Conservation (phyloP, 208 protist species). For the Trypanosoma rangeli region DNA sequence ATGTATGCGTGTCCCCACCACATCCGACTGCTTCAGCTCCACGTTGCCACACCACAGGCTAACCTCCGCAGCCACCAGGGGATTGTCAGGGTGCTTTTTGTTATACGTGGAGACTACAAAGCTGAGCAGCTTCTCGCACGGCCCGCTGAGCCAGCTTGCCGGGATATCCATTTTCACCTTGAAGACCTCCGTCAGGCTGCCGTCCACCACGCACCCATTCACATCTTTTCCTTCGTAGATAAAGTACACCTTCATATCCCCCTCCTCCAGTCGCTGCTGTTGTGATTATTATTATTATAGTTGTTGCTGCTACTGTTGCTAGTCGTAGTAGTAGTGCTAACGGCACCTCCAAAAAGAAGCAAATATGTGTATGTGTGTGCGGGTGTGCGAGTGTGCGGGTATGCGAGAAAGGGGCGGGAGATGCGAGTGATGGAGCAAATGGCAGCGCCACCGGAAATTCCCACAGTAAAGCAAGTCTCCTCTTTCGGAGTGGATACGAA, state of each 20-base stretch:
- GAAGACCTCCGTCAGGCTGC: constrained; percentile 35
- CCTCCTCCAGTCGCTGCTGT: background rate
- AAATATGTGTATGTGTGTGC: too few relatives aligned
- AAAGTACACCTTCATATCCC: constrained; percentile 71
- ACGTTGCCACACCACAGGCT: constrained; percentile 60
- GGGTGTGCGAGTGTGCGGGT: too few relatives aligned
- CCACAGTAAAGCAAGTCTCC: too few relatives aligned
- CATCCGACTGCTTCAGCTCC: constrained; percentile 41
- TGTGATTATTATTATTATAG: too few relatives aligned
- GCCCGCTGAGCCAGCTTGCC: constrained; percentile 34
- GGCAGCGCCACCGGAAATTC: too few relatives aligned
- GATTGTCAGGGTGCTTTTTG: constrained; percentile 29
- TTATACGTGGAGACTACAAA: constrained; percentile 47
- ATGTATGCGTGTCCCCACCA: constrained; percentile 38
- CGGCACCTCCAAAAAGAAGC: too few relatives aligned
- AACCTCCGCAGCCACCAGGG: constrained; percentile 35
- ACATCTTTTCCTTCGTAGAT: constrained; percentile 68
- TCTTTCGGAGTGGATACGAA: too few relatives aligned
- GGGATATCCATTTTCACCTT: constrained; percentile 61
- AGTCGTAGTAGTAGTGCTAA: too few relatives aligned
- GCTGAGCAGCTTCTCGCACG: constrained; percentile 34
- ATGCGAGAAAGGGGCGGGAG: too few relatives aligned
- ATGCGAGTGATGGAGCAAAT: too few relatives aligned
- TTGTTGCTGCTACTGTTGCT: background rate
- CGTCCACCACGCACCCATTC: constrained; percentile 29